Conservation (phyloP, 176 grass and related monocot genomes). For the Poa annua region DNA sequence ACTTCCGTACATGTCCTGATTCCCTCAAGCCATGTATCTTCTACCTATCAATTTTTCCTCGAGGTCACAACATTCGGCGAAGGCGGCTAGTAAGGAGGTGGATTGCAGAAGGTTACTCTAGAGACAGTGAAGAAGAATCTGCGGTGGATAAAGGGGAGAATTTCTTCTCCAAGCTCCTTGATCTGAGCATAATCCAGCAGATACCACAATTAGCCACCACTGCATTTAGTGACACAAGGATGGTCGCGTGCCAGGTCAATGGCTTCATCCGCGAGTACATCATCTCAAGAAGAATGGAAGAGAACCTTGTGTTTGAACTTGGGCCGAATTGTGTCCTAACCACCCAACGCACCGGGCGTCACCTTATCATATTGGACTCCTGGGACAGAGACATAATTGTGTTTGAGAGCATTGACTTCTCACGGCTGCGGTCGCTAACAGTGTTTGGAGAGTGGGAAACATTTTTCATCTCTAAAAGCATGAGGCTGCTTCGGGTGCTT, state of each 20-base stretch:
- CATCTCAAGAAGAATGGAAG: constrained; percentile 1
- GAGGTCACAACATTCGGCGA: not conserved
- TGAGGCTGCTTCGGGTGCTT: constrained; percentile 44
- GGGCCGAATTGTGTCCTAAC: not conserved
- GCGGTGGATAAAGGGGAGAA: not conserved
- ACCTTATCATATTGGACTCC: not conserved
- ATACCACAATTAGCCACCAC: not conserved
- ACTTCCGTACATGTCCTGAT: constrained; percentile 24
- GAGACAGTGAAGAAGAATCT: not conserved
- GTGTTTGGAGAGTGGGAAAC: constrained; percentile 5
- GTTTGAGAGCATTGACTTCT: not conserved
- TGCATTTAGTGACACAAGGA: not conserved
- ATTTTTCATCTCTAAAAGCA: not conserved
- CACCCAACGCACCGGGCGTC: not conserved
- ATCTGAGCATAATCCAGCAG: constrained; percentile 25
- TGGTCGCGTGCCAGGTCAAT: constrained; percentile 27
- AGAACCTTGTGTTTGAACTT: not conserved
- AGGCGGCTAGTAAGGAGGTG: constrained; percentile 40
- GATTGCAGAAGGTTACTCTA: constrained; percentile 41
- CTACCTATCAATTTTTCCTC: constrained; percentile 42
- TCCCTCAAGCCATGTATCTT: constrained; percentile 48
- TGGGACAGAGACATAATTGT: not conserved
- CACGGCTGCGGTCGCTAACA: constrained; percentile 29
- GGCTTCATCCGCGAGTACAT: constrained; percentile 44
- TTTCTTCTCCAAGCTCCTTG: constrained; percentile 30